Percentiles rank a stretch among this genome's conserved stretches.
These are phyloP conservation scores for Tephrocybe rancida DNA, from an alignment of 768 basidiomycete genomes.

Conservation along the genomic window DNA sequence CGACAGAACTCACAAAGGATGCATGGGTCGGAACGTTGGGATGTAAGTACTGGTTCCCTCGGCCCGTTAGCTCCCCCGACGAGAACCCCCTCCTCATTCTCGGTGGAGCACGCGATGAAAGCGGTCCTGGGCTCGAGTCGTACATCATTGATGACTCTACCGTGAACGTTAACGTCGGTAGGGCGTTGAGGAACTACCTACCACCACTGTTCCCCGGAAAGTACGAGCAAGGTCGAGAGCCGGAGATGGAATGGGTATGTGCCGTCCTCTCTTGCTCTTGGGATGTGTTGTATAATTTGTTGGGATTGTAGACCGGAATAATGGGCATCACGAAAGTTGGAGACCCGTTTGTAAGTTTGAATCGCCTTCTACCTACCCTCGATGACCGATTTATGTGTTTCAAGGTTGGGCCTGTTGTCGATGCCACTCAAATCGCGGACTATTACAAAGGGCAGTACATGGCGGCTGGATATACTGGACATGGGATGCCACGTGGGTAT, in stretches of 20 bases:
- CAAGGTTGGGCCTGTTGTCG: slow-evolving; percentile 66
- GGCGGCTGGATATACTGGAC: slow-evolving; percentile 72
- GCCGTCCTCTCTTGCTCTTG: neutral
- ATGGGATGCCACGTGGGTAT: slow-evolving; percentile 80
- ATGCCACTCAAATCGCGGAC: slow-evolving; percentile 19
- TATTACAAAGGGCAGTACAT: slow-evolving; percentile 57
- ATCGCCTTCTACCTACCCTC: neutral
- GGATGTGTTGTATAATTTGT: neutral
- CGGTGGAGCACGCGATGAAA: slow-evolving; percentile 64
- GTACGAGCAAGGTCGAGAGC: slow-evolving; percentile 47
- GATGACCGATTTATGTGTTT: neutral
- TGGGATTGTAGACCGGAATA: slow-evolving; percentile 66
- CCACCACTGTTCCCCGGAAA: slow-evolving; percentile 57
- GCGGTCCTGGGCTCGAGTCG: slow-evolving; percentile 46
- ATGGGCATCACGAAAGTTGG: slow-evolving; percentile 69
- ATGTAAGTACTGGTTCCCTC: slow-evolving; percentile 85
- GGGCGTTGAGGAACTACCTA: slow-evolving; percentile 51
- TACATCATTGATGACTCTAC: slow-evolving; percentile 62
- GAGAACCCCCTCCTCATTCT: slow-evolving; percentile 63
- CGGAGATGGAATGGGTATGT: slow-evolving; percentile 83
- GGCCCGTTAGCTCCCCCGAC: slow-evolving; percentile 38
- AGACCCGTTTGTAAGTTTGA: slow-evolving; percentile 70
- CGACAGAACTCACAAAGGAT: slow-evolving; percentile 41
- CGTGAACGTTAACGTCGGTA: slow-evolving; percentile 49
- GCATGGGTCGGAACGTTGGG: slow-evolving; percentile 56